Evolutionary conservation across 305 asterid species (phyloP).

Genomic region (Fraxinus xanthoxyloides): DNA sequence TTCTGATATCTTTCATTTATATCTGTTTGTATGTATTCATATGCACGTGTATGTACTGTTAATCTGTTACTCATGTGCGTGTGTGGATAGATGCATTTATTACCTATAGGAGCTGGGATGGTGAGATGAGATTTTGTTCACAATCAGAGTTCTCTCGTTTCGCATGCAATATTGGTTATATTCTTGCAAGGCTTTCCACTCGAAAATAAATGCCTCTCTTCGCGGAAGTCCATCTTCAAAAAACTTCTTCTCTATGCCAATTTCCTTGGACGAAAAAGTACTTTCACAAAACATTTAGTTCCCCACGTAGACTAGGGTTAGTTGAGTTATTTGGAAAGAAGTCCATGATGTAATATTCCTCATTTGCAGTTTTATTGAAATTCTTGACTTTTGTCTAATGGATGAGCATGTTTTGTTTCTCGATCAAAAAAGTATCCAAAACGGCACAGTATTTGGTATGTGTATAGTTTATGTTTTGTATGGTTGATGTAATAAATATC

Average conservation of each 20-base stretch:
- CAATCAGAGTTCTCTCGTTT: background rate
- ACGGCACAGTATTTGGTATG: background rate
- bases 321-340: background rate
- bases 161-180: background rate
- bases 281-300: background rate
- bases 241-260: background rate
- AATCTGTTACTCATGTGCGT: background rate
- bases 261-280: background rate
- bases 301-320: background rate
- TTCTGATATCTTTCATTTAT: background rate
- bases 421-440: background rate
- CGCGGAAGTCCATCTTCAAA: background rate
- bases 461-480: background rate
- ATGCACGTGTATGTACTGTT: background rate
- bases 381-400: background rate
- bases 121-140: background rate
- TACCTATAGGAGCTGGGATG: background rate
- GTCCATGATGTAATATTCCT: background rate
- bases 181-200: background rate
- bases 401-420: background rate
- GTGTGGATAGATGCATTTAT: slow-evolving; percentile 1
- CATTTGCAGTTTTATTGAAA: slow-evolving; percentile 2
- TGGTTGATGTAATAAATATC: background rate
- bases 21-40: background rate
- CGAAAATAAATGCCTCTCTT: background rate